Evolutionary conservation across 179 eudicot species (phyloP).

Genomic region (Amaranthus tricolor): DNA sequence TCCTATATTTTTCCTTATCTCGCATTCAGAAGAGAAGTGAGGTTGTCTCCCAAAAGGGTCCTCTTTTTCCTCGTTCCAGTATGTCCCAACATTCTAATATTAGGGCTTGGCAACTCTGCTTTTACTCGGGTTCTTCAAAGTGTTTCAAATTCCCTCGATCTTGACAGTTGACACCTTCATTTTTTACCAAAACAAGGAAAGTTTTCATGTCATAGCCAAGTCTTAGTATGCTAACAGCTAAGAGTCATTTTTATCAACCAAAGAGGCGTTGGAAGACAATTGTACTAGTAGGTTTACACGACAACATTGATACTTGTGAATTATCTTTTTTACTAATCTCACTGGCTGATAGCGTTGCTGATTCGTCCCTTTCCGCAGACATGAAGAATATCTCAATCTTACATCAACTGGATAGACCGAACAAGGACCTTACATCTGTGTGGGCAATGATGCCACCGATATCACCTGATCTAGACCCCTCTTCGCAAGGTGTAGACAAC

Average conservation of each 20-base stretch:
- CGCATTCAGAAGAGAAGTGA: background rate
- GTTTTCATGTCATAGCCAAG: too few relatives aligned
- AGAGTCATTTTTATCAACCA: background rate
- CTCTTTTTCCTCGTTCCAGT: background rate
- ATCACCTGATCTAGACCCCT: slow-evolving; percentile 58
- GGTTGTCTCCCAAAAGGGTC: background rate
- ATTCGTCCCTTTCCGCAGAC: slow-evolving; percentile 36
- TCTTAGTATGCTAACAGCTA: too few relatives aligned
- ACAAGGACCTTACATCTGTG: slow-evolving; percentile 59
- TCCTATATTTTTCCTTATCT: background rate
- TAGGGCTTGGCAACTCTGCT: too few relatives aligned
- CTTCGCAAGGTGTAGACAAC: slow-evolving; percentile 29
- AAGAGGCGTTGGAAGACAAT: background rate
- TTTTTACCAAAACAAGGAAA: too few relatives aligned
- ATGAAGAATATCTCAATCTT: slow-evolving; percentile 54
- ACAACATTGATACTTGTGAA: background rate
- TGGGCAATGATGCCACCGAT: slow-evolving; percentile 88
- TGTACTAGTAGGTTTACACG: background rate
- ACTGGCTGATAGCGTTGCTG: background rate
- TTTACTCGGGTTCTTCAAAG: too few relatives aligned
- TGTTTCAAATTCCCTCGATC: too few relatives aligned
- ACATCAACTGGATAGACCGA: slow-evolving; percentile 69
- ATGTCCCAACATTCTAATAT: background rate
- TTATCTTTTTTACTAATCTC: background rate
- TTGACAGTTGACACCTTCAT: too few relatives aligned